Evolutionary conservation across 768 basidiomycete genomes (phyloP).

Genomic region (Naematelia encephala): DNA sequence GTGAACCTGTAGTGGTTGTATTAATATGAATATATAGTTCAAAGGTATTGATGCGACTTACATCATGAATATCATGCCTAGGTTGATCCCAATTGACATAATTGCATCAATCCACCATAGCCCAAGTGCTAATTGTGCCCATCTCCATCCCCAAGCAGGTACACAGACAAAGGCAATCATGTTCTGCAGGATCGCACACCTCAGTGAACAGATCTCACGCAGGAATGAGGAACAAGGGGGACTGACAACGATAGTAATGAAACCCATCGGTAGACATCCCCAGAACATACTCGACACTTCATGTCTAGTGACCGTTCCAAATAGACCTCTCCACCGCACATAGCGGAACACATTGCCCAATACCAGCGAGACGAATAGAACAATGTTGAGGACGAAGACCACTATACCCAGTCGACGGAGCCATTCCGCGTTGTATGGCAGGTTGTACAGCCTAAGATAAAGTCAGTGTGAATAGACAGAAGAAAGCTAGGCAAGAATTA

Average conservation of each 20-base stretch:
- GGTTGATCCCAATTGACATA: conserved; percentile 61
- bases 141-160: conserved; percentile 29
- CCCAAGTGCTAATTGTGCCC: conserved; percentile 54
- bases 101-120: conserved; percentile 68
- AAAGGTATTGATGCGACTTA: conserved; percentile 49
- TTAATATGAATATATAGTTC: neutral
- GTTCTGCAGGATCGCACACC: conserved; percentile 27
- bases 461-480: neutral
- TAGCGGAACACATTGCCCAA: conserved; percentile 37
- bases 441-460: conserved; percentile 24
- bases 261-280: conserved; percentile 48
- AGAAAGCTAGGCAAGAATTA: neutral
- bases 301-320: conserved; percentile 29
- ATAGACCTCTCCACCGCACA: conserved; percentile 39
- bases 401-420: conserved; percentile 30
- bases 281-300: conserved; percentile 39
- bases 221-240: too few relatives aligned
- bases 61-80: conserved; percentile 67
- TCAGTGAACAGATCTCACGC: neutral
- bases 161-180: conserved; percentile 46
- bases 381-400: conserved; percentile 44
- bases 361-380: conserved; percentile 33
- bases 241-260: conserved; percentile 46
- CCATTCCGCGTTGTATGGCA: conserved; percentile 48
- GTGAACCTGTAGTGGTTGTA: conserved; percentile 56